Conservation (phyloP, 2,329 filamentous ascomycete species). For the Alternaria consortialis region DNA sequence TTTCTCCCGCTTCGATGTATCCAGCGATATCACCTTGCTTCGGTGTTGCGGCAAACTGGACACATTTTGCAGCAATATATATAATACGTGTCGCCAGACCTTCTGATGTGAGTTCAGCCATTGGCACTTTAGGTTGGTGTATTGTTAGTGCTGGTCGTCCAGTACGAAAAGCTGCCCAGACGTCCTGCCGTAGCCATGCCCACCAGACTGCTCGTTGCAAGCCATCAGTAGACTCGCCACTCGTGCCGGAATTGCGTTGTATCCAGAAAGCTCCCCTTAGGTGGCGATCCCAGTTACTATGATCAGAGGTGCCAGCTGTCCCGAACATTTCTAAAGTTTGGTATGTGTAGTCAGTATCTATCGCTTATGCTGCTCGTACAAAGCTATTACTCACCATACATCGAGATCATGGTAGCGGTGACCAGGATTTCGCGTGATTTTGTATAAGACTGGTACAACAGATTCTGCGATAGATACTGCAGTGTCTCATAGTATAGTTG, state of each 20-base stretch:
- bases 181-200: constrained; percentile 71
- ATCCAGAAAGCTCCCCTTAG: constrained; percentile 73
- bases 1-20: constrained; percentile 56
- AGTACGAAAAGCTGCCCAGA: constrained; percentile 71
- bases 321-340: constrained; percentile 65
- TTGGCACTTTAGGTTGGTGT: constrained; percentile 63
- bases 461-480: constrained; percentile 67
- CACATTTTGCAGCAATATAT: constrained; percentile 65
- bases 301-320: constrained; percentile 53
- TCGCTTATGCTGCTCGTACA: neutral
- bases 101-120: constrained; percentile 58
- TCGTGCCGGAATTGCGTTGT: constrained; percentile 66
- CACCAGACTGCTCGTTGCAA: constrained; percentile 70
- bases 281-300: constrained; percentile 67
- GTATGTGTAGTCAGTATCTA: neutral
- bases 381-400: constrained; percentile 51
- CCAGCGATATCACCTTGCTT: constrained; percentile 50
- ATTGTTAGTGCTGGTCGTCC: constrained; percentile 65
- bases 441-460: constrained; percentile 66
- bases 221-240: constrained; percentile 64
- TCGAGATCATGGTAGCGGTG: constrained; percentile 67
- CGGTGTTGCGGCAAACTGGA: constrained; percentile 65
- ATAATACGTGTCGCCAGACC: constrained; percentile 64
- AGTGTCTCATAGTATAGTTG: constrained; percentile 70
- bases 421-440: constrained; percentile 66